Conservation (phyloP, 139 green algal genomes). For the Closterium sp. region DNA sequence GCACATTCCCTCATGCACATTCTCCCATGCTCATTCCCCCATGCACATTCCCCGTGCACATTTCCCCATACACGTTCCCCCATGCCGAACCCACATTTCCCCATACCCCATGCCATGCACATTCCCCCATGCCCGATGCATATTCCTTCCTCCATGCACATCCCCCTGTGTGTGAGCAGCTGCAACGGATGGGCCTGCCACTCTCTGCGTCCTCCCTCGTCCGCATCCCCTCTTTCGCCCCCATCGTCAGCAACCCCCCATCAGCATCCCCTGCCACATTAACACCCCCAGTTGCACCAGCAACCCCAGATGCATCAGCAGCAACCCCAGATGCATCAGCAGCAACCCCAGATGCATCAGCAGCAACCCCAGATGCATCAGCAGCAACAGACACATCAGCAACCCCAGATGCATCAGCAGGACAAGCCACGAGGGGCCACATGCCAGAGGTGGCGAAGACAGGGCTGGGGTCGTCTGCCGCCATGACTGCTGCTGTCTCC, state of each 20-base stretch:
- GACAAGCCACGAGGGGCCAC: background rate
- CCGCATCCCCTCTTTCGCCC: slow-evolving; percentile 13
- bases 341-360: background rate
- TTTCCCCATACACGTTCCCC: background rate
- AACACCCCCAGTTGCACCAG: background rate
- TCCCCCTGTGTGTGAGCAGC: slow-evolving; percentile 1
- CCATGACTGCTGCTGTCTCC: slow-evolving; percentile 43
- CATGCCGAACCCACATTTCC: background rate
- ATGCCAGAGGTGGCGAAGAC: slow-evolving; percentile 42
- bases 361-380: background rate
- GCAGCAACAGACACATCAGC: no score
- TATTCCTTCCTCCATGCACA: background rate
- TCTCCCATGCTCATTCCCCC: background rate
- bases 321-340: background rate
- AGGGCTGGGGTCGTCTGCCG: slow-evolving; percentile 43
- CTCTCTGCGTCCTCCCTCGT: slow-evolving; percentile 23
- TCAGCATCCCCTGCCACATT: background rate
- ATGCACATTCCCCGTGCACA: background rate
- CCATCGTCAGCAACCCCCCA: background rate
- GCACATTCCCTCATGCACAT: background rate
- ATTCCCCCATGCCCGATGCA: no score
- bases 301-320: background rate
- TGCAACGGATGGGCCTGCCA: slow-evolving; percentile 13
- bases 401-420: no score
- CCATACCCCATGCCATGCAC: background rate